A percentile compares a stretch with the other conserved stretches of the same genome.
These are phyloP conservation scores for Styphnolobium japonicum DNA, from an alignment of 306 rosid genomes.

Conservation along the genomic window DNA sequence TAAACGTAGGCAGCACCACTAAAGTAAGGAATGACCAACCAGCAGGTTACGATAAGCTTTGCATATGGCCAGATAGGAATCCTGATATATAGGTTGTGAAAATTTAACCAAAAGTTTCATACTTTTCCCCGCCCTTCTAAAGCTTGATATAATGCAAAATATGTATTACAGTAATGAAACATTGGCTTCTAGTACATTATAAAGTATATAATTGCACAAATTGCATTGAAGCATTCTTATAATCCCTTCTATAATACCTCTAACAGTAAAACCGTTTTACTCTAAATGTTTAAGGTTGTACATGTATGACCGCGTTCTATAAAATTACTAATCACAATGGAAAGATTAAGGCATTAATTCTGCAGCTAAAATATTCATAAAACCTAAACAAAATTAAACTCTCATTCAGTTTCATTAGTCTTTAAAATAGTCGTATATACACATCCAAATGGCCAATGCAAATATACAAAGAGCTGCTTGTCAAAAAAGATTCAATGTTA, in stretches of 20 bases:
- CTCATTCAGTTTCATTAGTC: conserved; percentile 1
- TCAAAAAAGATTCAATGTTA: not conserved
- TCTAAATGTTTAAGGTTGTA: not conserved
- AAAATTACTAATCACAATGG: not conserved
- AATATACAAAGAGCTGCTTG: not conserved
- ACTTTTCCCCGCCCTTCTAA: not conserved
- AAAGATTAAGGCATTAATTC: not conserved
- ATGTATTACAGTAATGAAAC: not conserved
- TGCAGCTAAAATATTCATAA: not conserved
- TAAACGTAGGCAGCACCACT: conserved; percentile 93
- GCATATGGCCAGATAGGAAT: conserved; percentile 95
- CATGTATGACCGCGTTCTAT: not conserved
- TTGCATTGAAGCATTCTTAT: not conserved
- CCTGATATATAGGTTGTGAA: conserved; percentile 48
- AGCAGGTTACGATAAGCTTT: conserved; percentile 72
- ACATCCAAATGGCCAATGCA: not conserved
- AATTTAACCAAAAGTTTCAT: conserved; percentile 11
- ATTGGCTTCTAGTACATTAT: not conserved
- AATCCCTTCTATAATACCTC: not conserved
- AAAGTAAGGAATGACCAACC: conserved; percentile 95
- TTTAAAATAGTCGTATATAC: not conserved
- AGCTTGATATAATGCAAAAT: conserved; percentile 2
- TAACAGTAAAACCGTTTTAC: not conserved
- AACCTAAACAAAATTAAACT: not conserved
- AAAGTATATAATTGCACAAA: too few species aligned